Evolutionary conservation across 129 eudicot genomes (phyloP).

Genomic region (Flaveria trinervia): DNA sequence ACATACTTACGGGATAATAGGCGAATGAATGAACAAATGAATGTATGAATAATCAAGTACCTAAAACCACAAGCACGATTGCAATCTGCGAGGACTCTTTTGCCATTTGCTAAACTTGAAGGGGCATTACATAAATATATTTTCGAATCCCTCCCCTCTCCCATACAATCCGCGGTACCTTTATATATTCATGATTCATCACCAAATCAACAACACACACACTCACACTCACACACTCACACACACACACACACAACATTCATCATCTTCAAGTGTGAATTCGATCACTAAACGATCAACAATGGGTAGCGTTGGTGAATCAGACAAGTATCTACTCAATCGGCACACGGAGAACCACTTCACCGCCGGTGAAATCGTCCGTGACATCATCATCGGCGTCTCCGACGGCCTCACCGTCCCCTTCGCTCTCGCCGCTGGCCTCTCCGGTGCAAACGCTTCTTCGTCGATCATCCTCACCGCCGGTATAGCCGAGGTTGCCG

Average conservation of each 20-base stretch:
- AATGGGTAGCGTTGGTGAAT: conserved; percentile 37
- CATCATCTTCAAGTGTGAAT: neutral
- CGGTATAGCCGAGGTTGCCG: conserved; percentile 95
- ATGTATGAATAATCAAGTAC: too few species aligned
- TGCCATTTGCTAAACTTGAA: neutral
- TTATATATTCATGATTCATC: conserved; percentile 27
- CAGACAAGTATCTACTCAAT: conserved; percentile 47
- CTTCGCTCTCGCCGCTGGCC: conserved; percentile 92
- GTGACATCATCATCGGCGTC: conserved; percentile 93
- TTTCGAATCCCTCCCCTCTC: neutral
- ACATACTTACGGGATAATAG: too few species aligned
- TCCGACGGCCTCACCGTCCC: conserved; percentile 99
- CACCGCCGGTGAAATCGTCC: conserved; percentile 94
- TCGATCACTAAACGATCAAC: conserved; percentile 2
- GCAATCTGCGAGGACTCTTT: too few species aligned
- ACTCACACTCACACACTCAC: neutral
- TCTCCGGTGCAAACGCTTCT: conserved; percentile 94
- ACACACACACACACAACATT: conserved; percentile 13
- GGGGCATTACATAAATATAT: neutral
- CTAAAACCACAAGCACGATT: too few species aligned
- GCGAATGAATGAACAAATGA: too few species aligned
- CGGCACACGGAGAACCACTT: conserved; percentile 85
- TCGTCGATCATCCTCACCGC: conserved; percentile 87
- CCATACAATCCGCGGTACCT: conserved; percentile 22
- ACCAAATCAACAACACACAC: neutral